Base-by-base conservation (phyloP, 345 rosid species). In the Euphorbia tirucalli region DNA sequence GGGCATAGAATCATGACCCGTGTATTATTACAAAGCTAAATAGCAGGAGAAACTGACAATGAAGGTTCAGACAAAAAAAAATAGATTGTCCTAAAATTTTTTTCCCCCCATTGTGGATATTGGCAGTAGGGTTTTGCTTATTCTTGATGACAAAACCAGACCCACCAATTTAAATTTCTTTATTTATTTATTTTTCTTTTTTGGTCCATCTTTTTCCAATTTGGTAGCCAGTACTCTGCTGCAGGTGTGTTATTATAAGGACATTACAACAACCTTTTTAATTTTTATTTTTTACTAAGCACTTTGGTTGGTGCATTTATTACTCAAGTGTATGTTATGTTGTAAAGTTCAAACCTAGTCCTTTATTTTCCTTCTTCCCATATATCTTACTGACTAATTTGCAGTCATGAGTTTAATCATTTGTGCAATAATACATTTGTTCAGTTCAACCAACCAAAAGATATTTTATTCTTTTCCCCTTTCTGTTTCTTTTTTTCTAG, bases 331-430 rank as follows among this genome's bases (percentile, higher is more conserved):
- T 35, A 35, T 3, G 39, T 3, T 60, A 61, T 71, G 0, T 63
- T 16, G 2, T 5, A 72, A 73, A 57, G 59, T 66, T 28, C 24
- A 65, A 56, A 13, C 7, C 28, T 65, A 73, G 57, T 41, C 44
- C 44, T 41, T 41, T 6, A 4, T 41, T 11, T 41, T 41, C 8
- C 1, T 11, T 41, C 9, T 37, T 37, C 8, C 41, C 41, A 37
- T 37, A 27, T 16, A 2, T n/a, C 65, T n/a, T 5, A 11, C 58
- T 41, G 58, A 43, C 71, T 43, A 28, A 5, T 43, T n/a, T 15
- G 48, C 71, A 27, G 64, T 58, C 46, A 44, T 16, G 56, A 22
- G 77, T 65, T 41, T 7, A 22, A 71, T 71, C 69, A 50, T 4
- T 37, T 43, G 3, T n/a, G 37, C 18, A n/a, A 7, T 11, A 5